Percentiles rank a stretch among this genome's conserved stretches.
Evolutionary conservation across 2,329 filamentous ascomycete species (phyloP).

Genomic region (Ilyonectria robusta): DNA sequence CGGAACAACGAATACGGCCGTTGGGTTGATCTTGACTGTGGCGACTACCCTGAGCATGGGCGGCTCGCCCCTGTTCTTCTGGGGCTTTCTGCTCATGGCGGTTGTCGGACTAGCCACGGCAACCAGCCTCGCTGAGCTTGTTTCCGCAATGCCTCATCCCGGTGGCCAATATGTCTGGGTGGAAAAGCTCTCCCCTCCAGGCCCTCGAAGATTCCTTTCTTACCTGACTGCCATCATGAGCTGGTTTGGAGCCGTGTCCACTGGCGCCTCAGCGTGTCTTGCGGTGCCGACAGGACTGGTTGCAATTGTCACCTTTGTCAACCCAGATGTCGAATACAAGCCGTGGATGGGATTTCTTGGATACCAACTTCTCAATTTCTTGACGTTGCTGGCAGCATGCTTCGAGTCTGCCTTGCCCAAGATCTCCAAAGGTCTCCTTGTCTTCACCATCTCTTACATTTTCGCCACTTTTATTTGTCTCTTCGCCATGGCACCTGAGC

Average conservation of each 20-base stretch:
- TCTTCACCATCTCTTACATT: not conserved
- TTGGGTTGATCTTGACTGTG: not conserved
- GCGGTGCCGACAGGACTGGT: not conserved
- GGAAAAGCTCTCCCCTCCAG: not conserved
- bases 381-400: not conserved
- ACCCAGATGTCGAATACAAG: constrained; percentile 3
- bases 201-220: constrained; percentile 1
- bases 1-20: not conserved
- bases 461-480: constrained; percentile 7
- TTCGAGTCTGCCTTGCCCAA: constrained; percentile 5
- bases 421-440: not conserved
- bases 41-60: not conserved
- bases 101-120: not conserved
- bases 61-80: constrained; percentile 11
- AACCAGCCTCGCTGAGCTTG: constrained; percentile 5
- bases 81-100: constrained; percentile 3
- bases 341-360: constrained; percentile 16
- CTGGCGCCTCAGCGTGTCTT: not conserved
- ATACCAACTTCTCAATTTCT: constrained; percentile 9
- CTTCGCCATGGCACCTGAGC: not conserved
- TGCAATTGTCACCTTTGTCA: not conserved
- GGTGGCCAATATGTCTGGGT: constrained; percentile 19
- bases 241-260: not conserved
- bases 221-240: constrained; percentile 4
- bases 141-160: constrained; percentile 16